Evolutionary conservation across 2,329 filamentous ascomycete species (phyloP), one percentile per base, ranked within the genome.

Genomic region (Metarhizium humberi): DNA sequence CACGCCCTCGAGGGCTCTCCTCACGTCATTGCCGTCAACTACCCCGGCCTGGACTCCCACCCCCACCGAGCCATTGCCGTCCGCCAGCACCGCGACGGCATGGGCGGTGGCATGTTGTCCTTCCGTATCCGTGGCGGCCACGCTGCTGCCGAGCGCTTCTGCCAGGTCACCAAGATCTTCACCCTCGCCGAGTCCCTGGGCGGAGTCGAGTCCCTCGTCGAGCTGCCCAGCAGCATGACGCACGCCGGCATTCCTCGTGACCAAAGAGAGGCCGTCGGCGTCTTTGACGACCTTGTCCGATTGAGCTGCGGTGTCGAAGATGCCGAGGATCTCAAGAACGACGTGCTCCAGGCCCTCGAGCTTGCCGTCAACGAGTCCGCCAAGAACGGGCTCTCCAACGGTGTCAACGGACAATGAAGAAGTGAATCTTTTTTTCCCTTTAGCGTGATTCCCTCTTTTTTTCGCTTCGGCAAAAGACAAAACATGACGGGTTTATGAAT

Each of bases 21-120:
- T 10, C 78, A 92, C 67, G 90, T 97, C 67, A 80, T 95, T 64
- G 79, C 87, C 14, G 92, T 99, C 71, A 96, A 97, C 78, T 99
- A 99, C 74, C 94, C 94, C 1, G 94, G 94, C 32, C 80, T 96
- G 6, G 80, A 86, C 60, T 92, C 89, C 10, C 92, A 97, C 74
- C 87, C 88, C 6, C 90, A 97, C 68, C 86, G 90, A 64, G 78
- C 80, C 60, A 90, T 99, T 64, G 90, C 92, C 20, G 69, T 86
- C 66, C 90, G 89, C 75, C 94, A 99, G 76, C 94, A 99, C 76
- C 88, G 94, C 62, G 81, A 95, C 64, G 94, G 88, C 59, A 87
- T 97, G 81, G 94, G 94, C 57, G 94, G 94, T 63, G 94, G 94
- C 58, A 99, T 99, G 94, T 84, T 99, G 47, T 92, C 88, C 56